Conservation (phyloP, 1,284 basidiomycete species). For the Jaminaea rosea region DNA sequence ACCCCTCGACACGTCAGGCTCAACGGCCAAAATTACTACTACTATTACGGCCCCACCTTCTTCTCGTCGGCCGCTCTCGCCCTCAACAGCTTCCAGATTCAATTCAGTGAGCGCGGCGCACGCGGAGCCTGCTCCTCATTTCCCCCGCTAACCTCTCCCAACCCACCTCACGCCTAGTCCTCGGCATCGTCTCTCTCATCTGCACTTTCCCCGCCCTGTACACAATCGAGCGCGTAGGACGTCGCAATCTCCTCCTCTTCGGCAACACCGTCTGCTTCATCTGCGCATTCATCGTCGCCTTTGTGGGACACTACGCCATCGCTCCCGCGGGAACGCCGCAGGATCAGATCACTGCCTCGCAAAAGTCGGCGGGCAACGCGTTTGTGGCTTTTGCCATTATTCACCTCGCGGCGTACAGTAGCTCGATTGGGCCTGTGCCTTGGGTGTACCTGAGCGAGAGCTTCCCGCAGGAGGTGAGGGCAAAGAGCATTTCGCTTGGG, state of each 20-base stretch:
- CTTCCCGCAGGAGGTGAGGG: slow-evolving; percentile 64
- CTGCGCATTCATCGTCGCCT: slow-evolving; percentile 51
- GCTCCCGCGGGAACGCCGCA: slow-evolving; percentile 54
- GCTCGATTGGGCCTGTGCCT: slow-evolving; percentile 65
- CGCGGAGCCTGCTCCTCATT: no score
- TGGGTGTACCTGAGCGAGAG: slow-evolving; percentile 60
- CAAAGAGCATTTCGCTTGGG: slow-evolving; percentile 66
- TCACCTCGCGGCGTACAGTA: slow-evolving; percentile 62
- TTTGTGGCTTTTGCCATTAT: slow-evolving; percentile 67
- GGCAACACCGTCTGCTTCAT: slow-evolving; percentile 47
- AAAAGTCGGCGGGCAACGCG: slow-evolving; percentile 54
- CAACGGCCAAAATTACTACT: slow-evolving; percentile 68
- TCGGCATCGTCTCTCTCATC: slow-evolving; percentile 46
- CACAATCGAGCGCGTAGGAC: slow-evolving; percentile 48
- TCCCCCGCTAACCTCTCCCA: no score
- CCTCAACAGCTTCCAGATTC: slow-evolving; percentile 58
- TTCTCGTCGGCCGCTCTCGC: slow-evolving; percentile 65
- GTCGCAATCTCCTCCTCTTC: slow-evolving; percentile 49
- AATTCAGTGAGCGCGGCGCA: no score
- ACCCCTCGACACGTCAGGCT: no score
- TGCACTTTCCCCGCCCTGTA: slow-evolving; percentile 30
- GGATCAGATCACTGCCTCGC: slow-evolving; percentile 35
- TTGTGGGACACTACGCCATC: slow-evolving; percentile 49
- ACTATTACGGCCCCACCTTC: slow-evolving; percentile 64
- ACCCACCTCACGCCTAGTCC: no score